phyloP scores from a whole-genome alignment of 1,284 basidiomycete genomes.

The Omphalotus olearius region DNA sequence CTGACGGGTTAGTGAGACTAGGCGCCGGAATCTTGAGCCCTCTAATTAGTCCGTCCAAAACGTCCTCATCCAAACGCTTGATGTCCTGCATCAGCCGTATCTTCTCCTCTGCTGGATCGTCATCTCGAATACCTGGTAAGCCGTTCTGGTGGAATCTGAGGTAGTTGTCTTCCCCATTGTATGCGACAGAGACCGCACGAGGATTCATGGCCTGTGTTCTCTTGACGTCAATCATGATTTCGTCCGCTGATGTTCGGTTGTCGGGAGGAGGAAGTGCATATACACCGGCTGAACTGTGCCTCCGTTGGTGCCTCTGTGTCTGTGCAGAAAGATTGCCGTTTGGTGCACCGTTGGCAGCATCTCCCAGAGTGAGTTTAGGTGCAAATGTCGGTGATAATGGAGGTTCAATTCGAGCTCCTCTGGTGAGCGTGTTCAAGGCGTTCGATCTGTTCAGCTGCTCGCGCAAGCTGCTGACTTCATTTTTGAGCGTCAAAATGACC shows the following conservation, averaged over 20 bases:
- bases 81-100: slow-evolving; percentile 91
- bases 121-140: slow-evolving; percentile 66
- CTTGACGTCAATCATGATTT: slow-evolving; percentile 75
- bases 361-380: slow-evolving; percentile 60
- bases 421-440: slow-evolving; percentile 81
- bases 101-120: slow-evolving; percentile 94
- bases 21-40: slow-evolving; percentile 93
- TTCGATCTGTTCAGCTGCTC: slow-evolving; percentile 96
- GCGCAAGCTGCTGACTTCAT: slow-evolving; percentile 86
- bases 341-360: slow-evolving; percentile 35
- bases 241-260: slow-evolving; percentile 71
- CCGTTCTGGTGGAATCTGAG: slow-evolving; percentile 73
- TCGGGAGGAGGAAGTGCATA: slow-evolving; percentile 60
- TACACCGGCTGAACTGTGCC: slow-evolving; percentile 83
- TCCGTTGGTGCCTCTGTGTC: slow-evolving; percentile 63
- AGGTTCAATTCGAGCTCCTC: slow-evolving; percentile 63
- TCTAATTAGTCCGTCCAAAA: slow-evolving; percentile 86
- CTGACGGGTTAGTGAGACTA: slow-evolving; percentile 86
- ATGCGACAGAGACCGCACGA: slow-evolving; percentile 91
- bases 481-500: slow-evolving; percentile 85
- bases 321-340: slow-evolving; percentile 32
- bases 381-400: slow-evolving; percentile 81
- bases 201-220: slow-evolving; percentile 73
- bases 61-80: slow-evolving; percentile 91
- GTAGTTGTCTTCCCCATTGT: slow-evolving; percentile 72